Conservation (phyloP, 345 rosid species). For the Excoecaria agallocha region DNA sequence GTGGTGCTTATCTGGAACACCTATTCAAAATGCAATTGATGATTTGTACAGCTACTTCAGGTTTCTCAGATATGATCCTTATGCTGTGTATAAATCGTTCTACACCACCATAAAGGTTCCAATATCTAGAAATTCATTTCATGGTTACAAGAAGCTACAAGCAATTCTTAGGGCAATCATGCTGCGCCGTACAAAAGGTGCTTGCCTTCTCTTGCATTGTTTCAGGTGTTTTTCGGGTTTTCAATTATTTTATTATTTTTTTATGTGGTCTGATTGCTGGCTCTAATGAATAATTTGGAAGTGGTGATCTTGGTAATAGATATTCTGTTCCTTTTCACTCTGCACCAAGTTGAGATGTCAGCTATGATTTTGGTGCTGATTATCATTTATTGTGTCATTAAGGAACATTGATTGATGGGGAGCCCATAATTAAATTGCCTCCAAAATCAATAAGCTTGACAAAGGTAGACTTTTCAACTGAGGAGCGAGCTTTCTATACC, state of each 20-base stretch:
- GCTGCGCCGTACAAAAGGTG: slow-evolving; percentile 99
- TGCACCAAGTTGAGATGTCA: slow-evolving; percentile 13
- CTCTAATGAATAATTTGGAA: no score
- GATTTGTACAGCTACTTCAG: slow-evolving; percentile 97
- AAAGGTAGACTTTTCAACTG: slow-evolving; percentile 70
- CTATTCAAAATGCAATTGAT: slow-evolving; percentile 86
- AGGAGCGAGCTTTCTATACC: slow-evolving; percentile 82
- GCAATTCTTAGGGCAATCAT: slow-evolving; percentile 80
- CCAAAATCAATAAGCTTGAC: slow-evolving; percentile 61
- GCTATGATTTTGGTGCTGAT: slow-evolving; percentile 23
- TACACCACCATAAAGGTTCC: slow-evolving; percentile 59
- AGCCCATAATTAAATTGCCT: slow-evolving; percentile 83
- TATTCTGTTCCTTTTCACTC: not conserved
- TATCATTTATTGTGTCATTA: slow-evolving; percentile 26
- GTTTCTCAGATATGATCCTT: slow-evolving; percentile 86
- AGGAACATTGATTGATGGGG: slow-evolving; percentile 83
- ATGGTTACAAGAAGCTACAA: slow-evolving; percentile 94
- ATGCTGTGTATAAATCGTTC: slow-evolving; percentile 64
- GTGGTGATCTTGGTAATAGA: not conserved
- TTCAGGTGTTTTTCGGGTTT: slow-evolving; percentile 8
- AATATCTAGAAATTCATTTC: slow-evolving; percentile 60
- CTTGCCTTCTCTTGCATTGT: slow-evolving; percentile 20
- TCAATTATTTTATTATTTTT: no score
- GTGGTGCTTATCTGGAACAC: slow-evolving; percentile 99
- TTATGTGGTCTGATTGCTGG: no score